These are phyloP conservation scores for Hapsidospora chrysogenum DNA, from an alignment of 495 filamentous ascomycete genomes.

Conservation along the genomic window DNA sequence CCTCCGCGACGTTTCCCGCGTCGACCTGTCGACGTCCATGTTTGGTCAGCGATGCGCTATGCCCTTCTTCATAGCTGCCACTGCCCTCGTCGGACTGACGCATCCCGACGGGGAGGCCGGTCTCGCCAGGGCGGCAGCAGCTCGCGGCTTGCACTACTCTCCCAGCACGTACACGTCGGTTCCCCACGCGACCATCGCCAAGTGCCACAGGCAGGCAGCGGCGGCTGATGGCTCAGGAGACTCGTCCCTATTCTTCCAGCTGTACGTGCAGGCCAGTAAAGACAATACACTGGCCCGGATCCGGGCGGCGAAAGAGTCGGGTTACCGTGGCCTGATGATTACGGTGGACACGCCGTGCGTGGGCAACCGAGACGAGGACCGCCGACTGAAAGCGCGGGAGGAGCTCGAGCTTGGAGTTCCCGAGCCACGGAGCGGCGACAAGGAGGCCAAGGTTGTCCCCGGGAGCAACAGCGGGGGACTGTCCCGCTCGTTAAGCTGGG, in stretches of 20 bases:
- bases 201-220: too few species aligned
- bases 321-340: too few species aligned
- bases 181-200: too few species aligned
- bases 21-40: not conserved
- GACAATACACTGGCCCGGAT: too few species aligned
- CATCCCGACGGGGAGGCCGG: too few species aligned
- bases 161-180: too few species aligned
- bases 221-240: too few species aligned
- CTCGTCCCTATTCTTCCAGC: too few species aligned
- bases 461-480: not conserved
- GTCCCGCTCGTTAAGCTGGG: conserved; percentile 42
- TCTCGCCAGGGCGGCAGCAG: too few species aligned
- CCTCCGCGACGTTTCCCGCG: conserved; percentile 43
- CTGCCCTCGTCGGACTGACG: not conserved
- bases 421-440: not conserved
- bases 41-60: not conserved
- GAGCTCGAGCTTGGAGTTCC: not conserved
- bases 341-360: not conserved
- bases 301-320: too few species aligned
- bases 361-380: not conserved
- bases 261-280: too few species aligned
- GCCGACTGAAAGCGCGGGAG: not conserved
- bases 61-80: not conserved
- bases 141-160: too few species aligned
- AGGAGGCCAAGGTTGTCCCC: not conserved